These are phyloP conservation scores for Penicillium sp. DNA, from an alignment of 2,329 filamentous ascomycete species.

Conservation along the genomic window DNA sequence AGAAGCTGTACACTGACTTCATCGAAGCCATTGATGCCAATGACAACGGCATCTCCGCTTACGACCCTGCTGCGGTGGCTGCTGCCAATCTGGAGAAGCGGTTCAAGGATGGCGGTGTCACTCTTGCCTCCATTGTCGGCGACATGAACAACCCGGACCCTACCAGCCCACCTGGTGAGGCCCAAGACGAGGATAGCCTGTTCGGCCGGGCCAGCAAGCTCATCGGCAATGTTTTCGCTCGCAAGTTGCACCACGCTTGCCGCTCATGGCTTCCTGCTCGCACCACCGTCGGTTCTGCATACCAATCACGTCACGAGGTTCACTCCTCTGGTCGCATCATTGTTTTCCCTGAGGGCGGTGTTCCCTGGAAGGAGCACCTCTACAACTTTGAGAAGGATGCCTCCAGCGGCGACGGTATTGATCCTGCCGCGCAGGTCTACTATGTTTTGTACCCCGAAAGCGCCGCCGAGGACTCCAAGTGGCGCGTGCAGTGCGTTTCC, in stretches of 20 bases:
- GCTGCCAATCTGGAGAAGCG: conserved; percentile 75
- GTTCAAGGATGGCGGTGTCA: conserved; percentile 81
- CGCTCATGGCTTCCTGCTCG: conserved; percentile 85
- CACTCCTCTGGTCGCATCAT: conserved; percentile 77
- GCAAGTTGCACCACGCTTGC: conserved; percentile 74
- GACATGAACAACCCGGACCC: conserved; percentile 70
- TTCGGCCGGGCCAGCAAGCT: conserved; percentile 77
- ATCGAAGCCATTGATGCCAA: conserved; percentile 96
- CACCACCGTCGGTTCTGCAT: conserved; percentile 73
- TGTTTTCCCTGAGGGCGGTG: conserved; percentile 71
- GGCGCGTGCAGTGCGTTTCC: conserved; percentile 92
- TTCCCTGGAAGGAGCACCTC: conserved; percentile 96
- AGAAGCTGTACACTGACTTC: conserved; percentile 90
- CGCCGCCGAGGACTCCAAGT: conserved; percentile 72
- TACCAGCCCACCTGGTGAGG: conserved; percentile 50
- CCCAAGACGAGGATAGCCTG: conserved; percentile 77
- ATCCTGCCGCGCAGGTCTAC: conserved; percentile 60
- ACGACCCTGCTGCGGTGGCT: conserved; percentile 69
- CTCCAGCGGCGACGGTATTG: conserved; percentile 32
- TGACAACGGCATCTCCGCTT: conserved; percentile 88
- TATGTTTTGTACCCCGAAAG: conserved; percentile 94
- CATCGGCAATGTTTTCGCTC: conserved; percentile 85
- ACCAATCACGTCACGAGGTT: conserved; percentile 64
- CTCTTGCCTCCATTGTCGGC: conserved; percentile 77
- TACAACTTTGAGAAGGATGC: conserved; percentile 76